Evolutionary conservation across 2,329 filamentous ascomycete genomes (phyloP).

Genomic region (Cryphonectria carpinicola): DNA sequence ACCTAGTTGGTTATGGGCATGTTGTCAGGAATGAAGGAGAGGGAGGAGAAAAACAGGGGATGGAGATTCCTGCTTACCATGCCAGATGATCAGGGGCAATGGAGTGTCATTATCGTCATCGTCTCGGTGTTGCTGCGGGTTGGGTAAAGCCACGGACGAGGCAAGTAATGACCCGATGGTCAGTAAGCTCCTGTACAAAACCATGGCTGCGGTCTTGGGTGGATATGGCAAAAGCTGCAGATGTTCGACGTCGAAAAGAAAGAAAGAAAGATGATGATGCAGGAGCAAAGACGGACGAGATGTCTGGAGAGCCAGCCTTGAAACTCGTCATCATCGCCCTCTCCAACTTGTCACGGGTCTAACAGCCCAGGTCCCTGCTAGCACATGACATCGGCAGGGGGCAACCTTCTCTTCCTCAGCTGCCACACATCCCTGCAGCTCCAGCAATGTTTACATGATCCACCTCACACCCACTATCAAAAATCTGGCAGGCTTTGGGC

Average conservation of each 20-base stretch:
- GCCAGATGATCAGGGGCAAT: slow-evolving; percentile 92
- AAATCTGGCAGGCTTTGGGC: background rate
- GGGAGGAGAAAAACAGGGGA: slow-evolving; percentile 18
- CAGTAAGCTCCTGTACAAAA: slow-evolving; percentile 34
- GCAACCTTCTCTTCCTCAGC: background rate
- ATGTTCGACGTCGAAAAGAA: background rate
- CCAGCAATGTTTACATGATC: background rate
- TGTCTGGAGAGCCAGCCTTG: slow-evolving; percentile 2
- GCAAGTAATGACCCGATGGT: slow-evolving; percentile 40
- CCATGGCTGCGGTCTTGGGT: slow-evolving; percentile 31
- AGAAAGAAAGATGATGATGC: no score
- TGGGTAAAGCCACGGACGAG: slow-evolving; percentile 39
- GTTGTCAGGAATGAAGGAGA: slow-evolving; percentile 5
- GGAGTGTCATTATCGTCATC: slow-evolving; percentile 63
- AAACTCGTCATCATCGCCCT: background rate
- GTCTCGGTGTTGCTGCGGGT: slow-evolving; percentile 28
- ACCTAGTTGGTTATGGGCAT: slow-evolving; percentile 36
- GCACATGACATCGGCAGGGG: background rate
- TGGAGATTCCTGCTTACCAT: slow-evolving; percentile 52
- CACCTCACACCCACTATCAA: background rate
- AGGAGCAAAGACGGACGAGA: background rate
- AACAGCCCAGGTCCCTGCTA: slow-evolving; percentile 4
- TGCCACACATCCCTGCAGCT: background rate
- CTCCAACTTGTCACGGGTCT: background rate
- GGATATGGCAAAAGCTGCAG: background rate